Conservation (phyloP, 306 rosid genomes). For the Ziziphus jujuba region DNA sequence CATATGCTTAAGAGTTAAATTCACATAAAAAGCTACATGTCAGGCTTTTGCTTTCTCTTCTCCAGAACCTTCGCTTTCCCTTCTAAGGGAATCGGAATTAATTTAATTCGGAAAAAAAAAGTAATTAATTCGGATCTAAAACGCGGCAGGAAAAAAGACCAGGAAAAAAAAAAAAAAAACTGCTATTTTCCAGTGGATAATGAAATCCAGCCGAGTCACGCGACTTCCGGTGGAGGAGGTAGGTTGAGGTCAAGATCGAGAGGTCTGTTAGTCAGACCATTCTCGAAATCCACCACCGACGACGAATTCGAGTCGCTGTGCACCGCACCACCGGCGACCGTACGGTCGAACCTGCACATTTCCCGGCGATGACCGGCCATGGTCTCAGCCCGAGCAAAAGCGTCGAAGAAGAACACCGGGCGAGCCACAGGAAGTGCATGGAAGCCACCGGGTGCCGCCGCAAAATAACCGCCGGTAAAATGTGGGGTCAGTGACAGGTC, state of each 20-base stretch:
- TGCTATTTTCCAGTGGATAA: constrained; percentile 5
- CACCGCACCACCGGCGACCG: constrained; percentile 1
- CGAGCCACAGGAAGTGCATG: constrained; percentile 35
- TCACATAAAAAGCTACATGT: too few relatives aligned
- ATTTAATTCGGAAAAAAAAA: not conserved
- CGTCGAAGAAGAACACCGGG: constrained; percentile 52
- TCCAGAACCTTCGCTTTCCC: too few relatives aligned
- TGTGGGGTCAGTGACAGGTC: constrained; percentile 34
- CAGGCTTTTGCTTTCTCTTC: not conserved
- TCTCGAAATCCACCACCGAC: constrained; percentile 48
- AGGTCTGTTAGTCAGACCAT: constrained; percentile 20
- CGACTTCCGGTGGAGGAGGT: constrained; percentile 63
- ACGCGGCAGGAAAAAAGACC: not conserved
- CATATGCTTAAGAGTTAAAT: too few relatives aligned
- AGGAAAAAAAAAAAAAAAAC: too few relatives aligned
- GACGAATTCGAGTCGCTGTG: constrained; percentile 59
- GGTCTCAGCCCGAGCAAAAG: constrained; percentile 43
- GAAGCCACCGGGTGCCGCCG: constrained; percentile 19
- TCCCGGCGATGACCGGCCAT: constrained; percentile 30
- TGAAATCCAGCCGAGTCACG: constrained; percentile 34
- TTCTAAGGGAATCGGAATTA: too few relatives aligned
- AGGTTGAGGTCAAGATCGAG: constrained; percentile 74
- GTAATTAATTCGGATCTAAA: not conserved
- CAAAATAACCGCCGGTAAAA: constrained; percentile 10
- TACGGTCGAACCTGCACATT: constrained; percentile 33